Conservation (phyloP, 768 basidiomycete species). For the Podaxis sp. region DNA sequence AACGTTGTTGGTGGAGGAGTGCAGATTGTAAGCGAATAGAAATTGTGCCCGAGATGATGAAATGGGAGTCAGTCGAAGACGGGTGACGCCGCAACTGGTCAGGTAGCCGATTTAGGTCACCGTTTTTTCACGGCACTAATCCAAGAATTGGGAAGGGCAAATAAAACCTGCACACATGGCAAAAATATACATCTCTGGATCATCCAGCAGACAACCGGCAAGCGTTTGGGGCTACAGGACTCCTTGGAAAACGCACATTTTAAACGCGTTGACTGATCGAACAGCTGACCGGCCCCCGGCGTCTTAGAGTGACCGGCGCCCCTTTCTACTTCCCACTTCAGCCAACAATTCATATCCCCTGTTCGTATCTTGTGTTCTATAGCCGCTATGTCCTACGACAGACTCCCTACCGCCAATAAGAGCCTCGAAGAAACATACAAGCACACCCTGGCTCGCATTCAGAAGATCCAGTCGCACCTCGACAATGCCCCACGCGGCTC, state of each 20-base stretch:
- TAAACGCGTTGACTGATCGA: no score
- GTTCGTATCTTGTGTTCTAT: background rate
- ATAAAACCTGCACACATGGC: background rate
- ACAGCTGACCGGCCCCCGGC: constrained; percentile 2
- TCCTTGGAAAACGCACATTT: no score
- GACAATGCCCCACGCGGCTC: constrained; percentile 47
- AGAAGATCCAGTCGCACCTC: constrained; percentile 70
- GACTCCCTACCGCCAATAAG: constrained; percentile 27
- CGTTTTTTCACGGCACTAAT: background rate
- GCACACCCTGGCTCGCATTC: constrained; percentile 63
- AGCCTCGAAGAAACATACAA: constrained; percentile 53
- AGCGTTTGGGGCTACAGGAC: background rate
- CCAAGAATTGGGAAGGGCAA: background rate
- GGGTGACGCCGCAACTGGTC: background rate
- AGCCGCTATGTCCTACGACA: constrained; percentile 37
- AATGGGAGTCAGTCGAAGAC: background rate
- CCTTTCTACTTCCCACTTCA: background rate
- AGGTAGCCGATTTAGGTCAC: background rate
- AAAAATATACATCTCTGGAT: background rate
- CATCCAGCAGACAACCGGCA: background rate
- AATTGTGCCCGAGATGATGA: background rate
- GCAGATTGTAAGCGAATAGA: constrained; percentile 21
- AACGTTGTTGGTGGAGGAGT: constrained; percentile 10
- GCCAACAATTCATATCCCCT: background rate
- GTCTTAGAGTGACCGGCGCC: constrained; percentile 11